Base-by-base conservation (phyloP, 2,329 filamentous ascomycete species). In the Arthrobotrys entomopaga region DNA sequence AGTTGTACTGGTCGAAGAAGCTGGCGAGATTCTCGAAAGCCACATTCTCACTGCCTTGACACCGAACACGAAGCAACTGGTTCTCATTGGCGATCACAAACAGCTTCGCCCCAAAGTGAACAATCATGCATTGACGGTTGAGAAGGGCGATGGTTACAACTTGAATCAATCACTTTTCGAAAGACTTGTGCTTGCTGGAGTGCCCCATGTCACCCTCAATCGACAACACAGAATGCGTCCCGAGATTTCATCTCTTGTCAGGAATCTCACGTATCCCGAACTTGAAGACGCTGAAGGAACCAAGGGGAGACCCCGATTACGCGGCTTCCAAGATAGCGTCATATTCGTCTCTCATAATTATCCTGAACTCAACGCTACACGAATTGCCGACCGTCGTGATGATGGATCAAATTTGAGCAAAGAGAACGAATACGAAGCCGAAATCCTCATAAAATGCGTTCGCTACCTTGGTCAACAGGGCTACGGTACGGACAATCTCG, bases 31-130 rank as follows among this genome's bases (percentile, higher is more conserved):
- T 3, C 82, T 91, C 0, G 90, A 92, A 79, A 84, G 84, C 1
- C 90, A 92, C 76, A 82, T 90, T 1, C 80, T 92, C 0, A 86
- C 89, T 0, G 85, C 90, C 0, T 77, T 92, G 71, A 82, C 83
- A 0, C 79, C 84, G 0, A 80, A 83, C 0, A 86, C 86, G 0
- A 85, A 90, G 74, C 88, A 91, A 48, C 79, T 91, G 0, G 84
- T 92, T 0, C 80, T 91, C 1, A 92, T 92, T 15, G 90, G 90
- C 0, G 90, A 92, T 65, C 90, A 92, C 79, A 86, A 89, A 65
- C 90, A 92, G 76, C 84, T 92, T 0, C 86, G 89, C 0, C 90
- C 90, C 0, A 91, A 91, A 77, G 83, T 87, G 64, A 86, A 85
- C 43, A 88, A 86, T 61, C 90, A 88, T 76, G 80, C 79, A 0